Evolutionary conservation across 169 alveolate genomes (phyloP).

Genomic region (Cryptosporidium meleagridis): DNA sequence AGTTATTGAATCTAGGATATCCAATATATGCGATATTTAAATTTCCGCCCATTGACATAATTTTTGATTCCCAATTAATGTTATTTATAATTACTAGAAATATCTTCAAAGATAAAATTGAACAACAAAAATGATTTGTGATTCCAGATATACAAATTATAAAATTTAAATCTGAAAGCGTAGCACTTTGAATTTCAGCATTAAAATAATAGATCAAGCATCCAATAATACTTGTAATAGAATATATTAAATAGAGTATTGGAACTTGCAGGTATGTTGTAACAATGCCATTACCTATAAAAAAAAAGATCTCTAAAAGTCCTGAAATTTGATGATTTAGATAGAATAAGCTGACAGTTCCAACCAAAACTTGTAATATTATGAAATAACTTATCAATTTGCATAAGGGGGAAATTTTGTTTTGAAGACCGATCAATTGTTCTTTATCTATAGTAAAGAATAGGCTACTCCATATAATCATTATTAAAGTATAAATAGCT

Average conservation of each 20-base stretch:
- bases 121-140: conserved; percentile 5
- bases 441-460: conserved; percentile 40
- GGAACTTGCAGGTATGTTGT: not conserved
- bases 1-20: not conserved
- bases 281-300: conserved; percentile 5
- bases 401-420: not conserved
- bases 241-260: conserved; percentile 12
- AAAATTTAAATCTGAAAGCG: conserved; percentile 21
- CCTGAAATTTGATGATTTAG: not conserved
- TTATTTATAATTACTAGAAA: not conserved
- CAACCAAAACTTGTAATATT: conserved; percentile 11
- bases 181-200: not conserved
- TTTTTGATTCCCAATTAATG: conserved; percentile 12
- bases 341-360: conserved; percentile 4
- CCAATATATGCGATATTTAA: not conserved
- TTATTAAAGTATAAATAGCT: not conserved
- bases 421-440: not conserved
- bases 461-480: not conserved
- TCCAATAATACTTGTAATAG: conserved; percentile 9
- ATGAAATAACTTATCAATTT: conserved; percentile 3
- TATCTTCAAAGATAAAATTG: conserved; percentile 28
- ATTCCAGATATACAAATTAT: conserved; percentile 21
- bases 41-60: not conserved
- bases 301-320: conserved; percentile 11
- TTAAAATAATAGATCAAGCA: conserved; percentile 2